A percentile compares a stretch with the other conserved stretches of the same genome.
Conservation (phyloP, 371 early-diverging fungal genomes). For the Apophysomyces sp. region DNA sequence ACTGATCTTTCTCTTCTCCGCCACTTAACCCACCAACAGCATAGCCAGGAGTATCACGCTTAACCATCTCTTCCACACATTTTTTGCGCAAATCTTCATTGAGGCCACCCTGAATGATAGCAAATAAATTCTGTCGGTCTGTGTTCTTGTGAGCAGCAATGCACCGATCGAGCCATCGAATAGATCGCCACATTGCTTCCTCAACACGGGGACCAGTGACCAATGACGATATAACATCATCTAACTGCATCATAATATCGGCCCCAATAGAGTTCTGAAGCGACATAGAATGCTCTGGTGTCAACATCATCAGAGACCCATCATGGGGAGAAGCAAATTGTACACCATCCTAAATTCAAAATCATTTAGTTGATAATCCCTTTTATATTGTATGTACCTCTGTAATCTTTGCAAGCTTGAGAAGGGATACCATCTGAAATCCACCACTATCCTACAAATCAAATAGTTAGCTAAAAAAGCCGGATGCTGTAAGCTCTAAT, state of each 20-base stretch:
- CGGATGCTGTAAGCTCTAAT: neutral
- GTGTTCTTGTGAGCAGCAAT: slow-evolving; percentile 79
- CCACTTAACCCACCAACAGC: slow-evolving; percentile 97
- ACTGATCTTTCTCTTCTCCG: slow-evolving; percentile 93
- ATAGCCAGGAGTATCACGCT: slow-evolving; percentile 88
- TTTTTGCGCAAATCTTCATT: slow-evolving; percentile 71
- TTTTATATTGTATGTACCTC: slow-evolving; percentile 47
- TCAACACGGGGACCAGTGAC: slow-evolving; percentile 83
- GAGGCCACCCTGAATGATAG: slow-evolving; percentile 96
- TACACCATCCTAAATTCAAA: slow-evolving; percentile 71
- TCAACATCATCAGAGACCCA: slow-evolving; percentile 81
- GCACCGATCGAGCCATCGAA: slow-evolving; percentile 96
- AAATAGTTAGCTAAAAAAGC: neutral
- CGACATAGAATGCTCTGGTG: slow-evolving; percentile 94
- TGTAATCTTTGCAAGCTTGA: slow-evolving; percentile 84
- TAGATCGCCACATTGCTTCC: slow-evolving; percentile 92
- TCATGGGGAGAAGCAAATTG: slow-evolving; percentile 88
- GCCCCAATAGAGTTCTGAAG: slow-evolving; percentile 95
- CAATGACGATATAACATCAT: slow-evolving; percentile 93
- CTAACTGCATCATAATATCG: slow-evolving; percentile 96
- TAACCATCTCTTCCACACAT: slow-evolving; percentile 86
- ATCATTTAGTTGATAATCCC: neutral
- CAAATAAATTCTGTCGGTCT: slow-evolving; percentile 87
- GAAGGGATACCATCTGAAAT: slow-evolving; percentile 94
- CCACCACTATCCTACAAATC: slow-evolving; percentile 80